Evolutionary conservation across 2,329 filamentous ascomycete genomes (phyloP), one percentile per base, ranked within the genome.

Genomic region (Claviceps spartinae): DNA sequence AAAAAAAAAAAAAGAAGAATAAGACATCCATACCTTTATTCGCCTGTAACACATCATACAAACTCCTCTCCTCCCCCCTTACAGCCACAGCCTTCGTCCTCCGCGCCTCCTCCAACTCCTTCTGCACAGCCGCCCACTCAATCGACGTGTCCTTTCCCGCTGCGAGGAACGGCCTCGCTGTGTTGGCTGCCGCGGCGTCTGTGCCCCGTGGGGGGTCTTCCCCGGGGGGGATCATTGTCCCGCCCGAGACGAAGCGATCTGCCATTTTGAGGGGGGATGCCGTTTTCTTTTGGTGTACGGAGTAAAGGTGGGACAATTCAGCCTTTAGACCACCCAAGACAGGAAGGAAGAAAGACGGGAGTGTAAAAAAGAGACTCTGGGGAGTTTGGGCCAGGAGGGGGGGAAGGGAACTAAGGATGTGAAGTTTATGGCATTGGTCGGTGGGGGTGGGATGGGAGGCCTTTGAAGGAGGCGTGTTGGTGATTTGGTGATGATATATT

Each of bases 21-120:
- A 8, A 14, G 44, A 18, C 11, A 20, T 20, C n/a, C 18, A 34
- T 52, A 85, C 82, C 83, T 79, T 90, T 91, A 67, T 93, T 93
- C 44, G 83, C 86, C 68, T 91, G 83, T 49, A 93, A 67, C 2
- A 86, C 75, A 44, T 90, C 87, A 63, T 77, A 93, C 30, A 93
- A 72, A 49, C 76, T 82, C 67, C 77, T 82, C 58, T 83, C 78
- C 37, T 65, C 63, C 47, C 67, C 68, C 20, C 68, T 64, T 2
- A 69, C 71, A 38, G 66, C 67, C 52, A 78, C 75, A 34, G 77
- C 74, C 54, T 79, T 75, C 53, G 70, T 69, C 56, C 67, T 69
- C 41, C 80, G 73, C 56, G 81, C 77, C 11, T 75, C 75, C 18
- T 85, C 82, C 18, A 89, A 73, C 56, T 85, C 77, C 46, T 72